Percentiles rank a stretch among this genome's conserved stretches.
These are phyloP conservation scores for Pichia sp. DNA, from an alignment of 1,139 yeast genomes.

Conservation along the genomic window DNA sequence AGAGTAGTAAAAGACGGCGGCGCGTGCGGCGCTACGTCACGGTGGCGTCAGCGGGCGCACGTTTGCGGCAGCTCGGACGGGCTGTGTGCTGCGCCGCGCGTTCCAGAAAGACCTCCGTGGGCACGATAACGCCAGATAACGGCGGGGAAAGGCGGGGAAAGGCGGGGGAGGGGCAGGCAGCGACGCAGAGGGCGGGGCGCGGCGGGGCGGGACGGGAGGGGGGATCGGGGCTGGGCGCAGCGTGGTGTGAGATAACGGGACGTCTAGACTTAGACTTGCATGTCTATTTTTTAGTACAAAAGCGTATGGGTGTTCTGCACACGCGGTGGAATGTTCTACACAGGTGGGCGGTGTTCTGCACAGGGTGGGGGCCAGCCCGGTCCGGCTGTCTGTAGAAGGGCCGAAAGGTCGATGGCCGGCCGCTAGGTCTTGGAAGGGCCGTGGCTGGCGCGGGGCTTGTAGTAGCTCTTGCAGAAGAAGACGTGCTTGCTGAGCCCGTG, in stretches of 20 bases:
- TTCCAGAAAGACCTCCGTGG: neutral
- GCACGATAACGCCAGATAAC: neutral
- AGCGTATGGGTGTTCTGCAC: too few relatives aligned
- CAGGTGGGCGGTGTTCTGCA: neutral
- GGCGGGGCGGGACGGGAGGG: neutral
- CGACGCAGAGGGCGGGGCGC: neutral
- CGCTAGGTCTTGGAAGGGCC: neutral
- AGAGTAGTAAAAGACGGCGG: too few relatives aligned
- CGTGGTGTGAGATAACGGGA: too few relatives aligned
- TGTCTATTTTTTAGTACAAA: too few relatives aligned
- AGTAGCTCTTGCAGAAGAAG: constrained; percentile 23
- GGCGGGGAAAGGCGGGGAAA: neutral
- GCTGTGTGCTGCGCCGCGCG: neutral
- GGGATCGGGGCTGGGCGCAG: neutral
- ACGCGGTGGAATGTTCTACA: neutral
- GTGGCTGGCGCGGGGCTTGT: constrained; percentile 10
- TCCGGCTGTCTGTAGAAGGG: too few relatives aligned
- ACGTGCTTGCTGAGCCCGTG: constrained; percentile 25
- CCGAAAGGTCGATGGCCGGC: neutral
- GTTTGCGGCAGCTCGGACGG: neutral
- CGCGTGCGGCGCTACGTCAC: neutral
- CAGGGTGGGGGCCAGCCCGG: too few relatives aligned
- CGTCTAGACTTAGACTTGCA: neutral
- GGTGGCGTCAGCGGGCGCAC: neutral
- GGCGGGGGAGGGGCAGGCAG: neutral